Evolutionary conservation across 768 basidiomycete genomes (phyloP).

Genomic region (Sarcomyxa edulis): DNA sequence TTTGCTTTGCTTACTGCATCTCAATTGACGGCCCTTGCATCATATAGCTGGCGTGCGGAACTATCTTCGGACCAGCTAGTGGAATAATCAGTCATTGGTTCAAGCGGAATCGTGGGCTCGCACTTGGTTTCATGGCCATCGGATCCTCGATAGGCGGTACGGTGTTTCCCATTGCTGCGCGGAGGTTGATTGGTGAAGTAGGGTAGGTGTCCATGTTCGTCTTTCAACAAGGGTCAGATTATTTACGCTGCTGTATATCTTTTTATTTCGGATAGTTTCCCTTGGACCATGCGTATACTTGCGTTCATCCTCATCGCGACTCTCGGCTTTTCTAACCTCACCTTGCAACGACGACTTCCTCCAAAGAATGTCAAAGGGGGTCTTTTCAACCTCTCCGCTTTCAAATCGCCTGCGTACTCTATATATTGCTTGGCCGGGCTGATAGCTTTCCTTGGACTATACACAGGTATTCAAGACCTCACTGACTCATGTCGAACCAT

Average conservation of each 20-base stretch:
- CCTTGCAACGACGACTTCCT: constrained; percentile 43
- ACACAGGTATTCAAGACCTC: constrained; percentile 41
- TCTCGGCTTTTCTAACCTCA: constrained; percentile 46
- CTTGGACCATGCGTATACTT: constrained; percentile 65
- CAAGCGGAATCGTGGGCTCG: constrained; percentile 44
- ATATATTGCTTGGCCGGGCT: constrained; percentile 45
- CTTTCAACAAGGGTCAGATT: too few species aligned
- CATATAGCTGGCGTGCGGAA: constrained; percentile 26
- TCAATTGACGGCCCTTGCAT: neutral
- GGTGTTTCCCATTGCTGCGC: constrained; percentile 51
- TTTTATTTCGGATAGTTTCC: too few species aligned
- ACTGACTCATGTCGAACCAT: neutral
- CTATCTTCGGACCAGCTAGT: constrained; percentile 46
- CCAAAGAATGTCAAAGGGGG: constrained; percentile 47
- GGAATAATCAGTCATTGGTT: constrained; percentile 64
- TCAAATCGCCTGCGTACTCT: constrained; percentile 42
- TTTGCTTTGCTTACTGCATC: too few species aligned
- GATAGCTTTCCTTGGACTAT: constrained; percentile 54
- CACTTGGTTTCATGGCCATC: constrained; percentile 46
- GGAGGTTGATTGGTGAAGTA: constrained; percentile 45
- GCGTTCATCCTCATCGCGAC: constrained; percentile 49
- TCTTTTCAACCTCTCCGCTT: constrained; percentile 40
- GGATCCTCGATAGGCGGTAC: constrained; percentile 63
- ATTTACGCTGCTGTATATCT: constrained; percentile 2
- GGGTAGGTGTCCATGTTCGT: constrained; percentile 40